Percentiles rank a stretch among this genome's conserved stretches.
Conservation (phyloP, 1,284 basidiomycete species). For the Lentinula novae-zelandiae region DNA sequence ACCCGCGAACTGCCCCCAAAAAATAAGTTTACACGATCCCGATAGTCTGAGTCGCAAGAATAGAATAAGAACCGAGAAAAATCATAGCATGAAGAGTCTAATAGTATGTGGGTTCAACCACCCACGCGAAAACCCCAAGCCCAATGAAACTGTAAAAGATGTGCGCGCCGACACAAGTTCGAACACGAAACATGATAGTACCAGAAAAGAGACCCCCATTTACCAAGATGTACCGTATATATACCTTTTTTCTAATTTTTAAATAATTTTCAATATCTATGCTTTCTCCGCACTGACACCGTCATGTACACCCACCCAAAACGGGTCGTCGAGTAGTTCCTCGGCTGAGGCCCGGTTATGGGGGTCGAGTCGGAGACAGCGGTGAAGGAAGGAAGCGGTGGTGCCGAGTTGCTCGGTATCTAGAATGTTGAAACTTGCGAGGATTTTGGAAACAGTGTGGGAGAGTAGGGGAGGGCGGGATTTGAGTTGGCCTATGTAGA, state of each 20-base stretch:
- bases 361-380: conserved; percentile 27
- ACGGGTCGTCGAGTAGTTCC: conserved; percentile 24
- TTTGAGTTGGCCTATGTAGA: conserved; percentile 6
- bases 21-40: too few relatives aligned
- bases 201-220: too few relatives aligned
- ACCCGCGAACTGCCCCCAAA: too few relatives aligned
- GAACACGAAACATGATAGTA: too few relatives aligned
- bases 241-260: neutral
- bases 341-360: conserved; percentile 23
- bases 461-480: conserved; percentile 5
- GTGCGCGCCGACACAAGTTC: too few relatives aligned
- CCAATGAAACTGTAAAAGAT: too few relatives aligned
- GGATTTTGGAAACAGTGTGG: conserved; percentile 7
- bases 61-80: too few relatives aligned
- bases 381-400: conserved; percentile 19
- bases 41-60: too few relatives aligned
- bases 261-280: neutral
- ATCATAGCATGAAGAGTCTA: too few relatives aligned
- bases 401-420: conserved; percentile 6
- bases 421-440: conserved; percentile 5
- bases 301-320: conserved; percentile 23
- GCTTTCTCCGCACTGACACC: neutral
- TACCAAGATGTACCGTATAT: neutral
- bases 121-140: too few relatives aligned
- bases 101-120: too few relatives aligned